These are phyloP conservation scores for Maudiozyma saulgeensis DNA, from an alignment of 805 yeast genomes.

Conservation along the genomic window DNA sequence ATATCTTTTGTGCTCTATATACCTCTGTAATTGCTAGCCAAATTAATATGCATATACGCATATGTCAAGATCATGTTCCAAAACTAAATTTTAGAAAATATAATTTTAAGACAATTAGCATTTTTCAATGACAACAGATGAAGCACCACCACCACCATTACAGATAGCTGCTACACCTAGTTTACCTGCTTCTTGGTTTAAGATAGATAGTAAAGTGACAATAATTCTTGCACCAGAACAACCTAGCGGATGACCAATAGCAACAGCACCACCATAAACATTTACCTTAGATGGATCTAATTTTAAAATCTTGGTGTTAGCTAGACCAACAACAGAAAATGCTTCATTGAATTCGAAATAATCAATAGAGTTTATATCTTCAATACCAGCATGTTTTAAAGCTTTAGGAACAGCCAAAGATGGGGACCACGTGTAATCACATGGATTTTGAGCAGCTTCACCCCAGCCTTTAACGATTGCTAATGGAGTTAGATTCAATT, in stretches of 20 bases:
- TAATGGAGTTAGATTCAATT: conserved; percentile 78
- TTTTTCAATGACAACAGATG: conserved; percentile 79
- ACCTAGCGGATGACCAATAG: conserved; percentile 91
- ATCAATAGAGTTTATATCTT: conserved; percentile 56
- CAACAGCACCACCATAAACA: conserved; percentile 93
- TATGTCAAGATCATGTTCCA: too few relatives aligned
- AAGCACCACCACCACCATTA: conserved; percentile 99
- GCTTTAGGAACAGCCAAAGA: conserved; percentile 94
- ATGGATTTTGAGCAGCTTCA: conserved; percentile 94
- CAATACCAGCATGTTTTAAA: conserved; percentile 69
- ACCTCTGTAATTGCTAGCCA: too few relatives aligned
- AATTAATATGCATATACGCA: too few relatives aligned
- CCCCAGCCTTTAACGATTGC: conserved; percentile 93
- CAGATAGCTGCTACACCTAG: conserved; percentile 93
- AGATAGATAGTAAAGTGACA: conserved; percentile 73
- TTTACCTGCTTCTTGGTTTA: conserved; percentile 77
- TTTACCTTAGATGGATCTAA: conserved; percentile 58
- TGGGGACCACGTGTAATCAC: conserved; percentile 95
- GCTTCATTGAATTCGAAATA: conserved; percentile 97
- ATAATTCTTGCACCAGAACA: conserved; percentile 93
- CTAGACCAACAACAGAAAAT: conserved; percentile 91
- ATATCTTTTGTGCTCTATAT: too few relatives aligned
- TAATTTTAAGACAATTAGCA: conserved; percentile 15
- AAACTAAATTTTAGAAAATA: background rate
- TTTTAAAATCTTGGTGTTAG: conserved; percentile 64